Evolutionary conservation across 306 rosid species (phyloP), one percentile per base, ranked within the genome.

Genomic region (Carpinus viminea): DNA sequence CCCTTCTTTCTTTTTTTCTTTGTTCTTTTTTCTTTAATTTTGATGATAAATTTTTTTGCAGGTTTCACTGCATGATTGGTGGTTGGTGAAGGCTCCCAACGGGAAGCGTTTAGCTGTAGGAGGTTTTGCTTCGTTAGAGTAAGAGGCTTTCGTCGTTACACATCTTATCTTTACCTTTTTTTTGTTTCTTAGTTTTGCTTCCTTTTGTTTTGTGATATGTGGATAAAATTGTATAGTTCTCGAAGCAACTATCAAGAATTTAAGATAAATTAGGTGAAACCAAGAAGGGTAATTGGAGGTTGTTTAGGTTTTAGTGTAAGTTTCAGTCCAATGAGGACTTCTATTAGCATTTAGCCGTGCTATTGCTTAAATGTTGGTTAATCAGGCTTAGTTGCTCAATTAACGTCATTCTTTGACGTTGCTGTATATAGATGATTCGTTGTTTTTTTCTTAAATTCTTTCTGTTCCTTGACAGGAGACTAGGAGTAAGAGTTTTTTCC

Each of bases 41-140:
- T 57, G 8, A 21, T 46, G 20, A 11, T 9, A 10, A 70, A 12
- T 47, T 18, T 8, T 41, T 66, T 26, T 38, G 5, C 13, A 87
- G 90, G 77, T 84, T 12, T 73, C 57, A 6, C 45, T 87, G 83
- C 15, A 74, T 52, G 86, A 84, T 55, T 87, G 90, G 90, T 87
- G 90, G 90, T 85, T 87, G 57, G 75, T 28, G 3, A 79, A 74
- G 83, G 66, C 57, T n/a, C 18, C 72, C 41, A 3, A 76, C 56
- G 78, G 75, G 48, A 73, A 74, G 74, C 83, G 77, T 28, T 79
- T 87, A 79, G 86, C 83, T 41, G 75, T 87, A 28, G 88, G 78
- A 79, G 90, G 90, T 28, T 73, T 79, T 59, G 68, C 84, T 62
- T 73, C 38, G 18, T 38, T 72, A 76, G 82, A 56, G 90, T 84